Percentiles rank a stretch among this genome's conserved stretches.
phyloP scores from a whole-genome alignment of 2,329 filamentous ascomycete genomes.

The Colletotrichum lindemuthianum region DNA sequence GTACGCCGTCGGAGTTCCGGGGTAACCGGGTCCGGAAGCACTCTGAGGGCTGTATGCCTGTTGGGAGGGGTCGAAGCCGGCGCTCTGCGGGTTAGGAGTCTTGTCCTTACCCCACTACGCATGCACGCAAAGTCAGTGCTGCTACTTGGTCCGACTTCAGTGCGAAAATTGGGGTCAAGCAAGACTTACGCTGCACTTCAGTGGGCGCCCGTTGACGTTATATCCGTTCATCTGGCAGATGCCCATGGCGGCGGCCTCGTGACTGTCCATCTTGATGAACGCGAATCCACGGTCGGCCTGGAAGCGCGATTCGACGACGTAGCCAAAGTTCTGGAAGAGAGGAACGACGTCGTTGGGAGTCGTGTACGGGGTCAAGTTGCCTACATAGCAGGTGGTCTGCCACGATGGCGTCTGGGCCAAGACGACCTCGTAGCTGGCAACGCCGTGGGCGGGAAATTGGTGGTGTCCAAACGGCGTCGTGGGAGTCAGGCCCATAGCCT shows the following conservation, averaged over 20 bases:
- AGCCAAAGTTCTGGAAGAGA: slow-evolving; percentile 98
- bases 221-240: slow-evolving; percentile 99
- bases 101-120: slow-evolving; percentile 98
- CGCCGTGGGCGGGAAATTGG: slow-evolving; percentile 95
- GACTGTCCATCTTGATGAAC: slow-evolving; percentile 99
- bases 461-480: slow-evolving; percentile 97
- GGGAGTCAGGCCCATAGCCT: slow-evolving; percentile 96
- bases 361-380: slow-evolving; percentile 97
- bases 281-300: slow-evolving; percentile 98
- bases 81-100: slow-evolving; percentile 74
- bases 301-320: slow-evolving; percentile 96
- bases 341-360: slow-evolving; percentile 97
- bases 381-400: slow-evolving; percentile 99
- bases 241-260: slow-evolving; percentile 97
- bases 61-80: slow-evolving; percentile 84
- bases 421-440: slow-evolving; percentile 98
- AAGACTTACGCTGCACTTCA: slow-evolving; percentile 96
- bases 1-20: slow-evolving; percentile 81
- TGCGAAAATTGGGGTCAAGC: neutral
- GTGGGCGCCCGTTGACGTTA: slow-evolving; percentile 93
- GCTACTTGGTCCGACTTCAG: slow-evolving; percentile 8
- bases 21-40: slow-evolving; percentile 76
- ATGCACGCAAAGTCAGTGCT: slow-evolving; percentile 20
- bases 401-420: slow-evolving; percentile 93
- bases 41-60: slow-evolving; percentile 78